Evolutionary conservation across 495 filamentous ascomycete species (phyloP).

Genomic region (Annulohypoxylon maeteangense): DNA sequence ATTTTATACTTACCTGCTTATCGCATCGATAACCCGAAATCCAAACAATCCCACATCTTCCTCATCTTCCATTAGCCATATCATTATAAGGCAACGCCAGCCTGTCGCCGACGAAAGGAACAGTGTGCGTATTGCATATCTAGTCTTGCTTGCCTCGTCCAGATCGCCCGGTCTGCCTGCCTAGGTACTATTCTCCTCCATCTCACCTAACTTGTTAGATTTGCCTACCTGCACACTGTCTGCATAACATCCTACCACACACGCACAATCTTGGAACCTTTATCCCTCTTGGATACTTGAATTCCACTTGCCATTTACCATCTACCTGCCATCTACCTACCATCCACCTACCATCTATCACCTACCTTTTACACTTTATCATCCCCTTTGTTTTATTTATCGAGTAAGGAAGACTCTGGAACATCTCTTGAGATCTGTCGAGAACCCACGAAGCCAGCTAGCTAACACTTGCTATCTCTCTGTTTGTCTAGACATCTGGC

Average conservation of each 20-base stretch:
- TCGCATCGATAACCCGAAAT: background rate
- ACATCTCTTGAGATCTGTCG: background rate
- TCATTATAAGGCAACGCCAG: background rate
- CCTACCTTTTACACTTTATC: background rate
- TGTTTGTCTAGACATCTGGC: constrained; percentile 16
- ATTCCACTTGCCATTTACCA: background rate
- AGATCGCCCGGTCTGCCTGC: constrained; percentile 7
- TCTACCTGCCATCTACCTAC: background rate
- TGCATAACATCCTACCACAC: constrained; percentile 7
- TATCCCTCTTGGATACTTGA: constrained; percentile 14
- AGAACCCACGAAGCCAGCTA: constrained; percentile 5
- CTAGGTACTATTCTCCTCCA: background rate
- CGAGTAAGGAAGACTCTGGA: background rate
- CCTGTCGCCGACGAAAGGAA: background rate
- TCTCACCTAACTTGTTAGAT: background rate
- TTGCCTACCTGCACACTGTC: constrained; percentile 13
- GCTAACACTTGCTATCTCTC: constrained; percentile 1
- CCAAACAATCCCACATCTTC: background rate
- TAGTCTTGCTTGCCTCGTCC: constrained; percentile 1
- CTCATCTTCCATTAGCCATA: background rate
- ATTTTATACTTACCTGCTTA: background rate
- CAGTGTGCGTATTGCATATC: background rate
- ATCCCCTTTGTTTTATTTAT: background rate
- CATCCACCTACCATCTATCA: background rate
- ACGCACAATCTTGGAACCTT: background rate